A percentile compares a stretch with the other conserved stretches of the same genome.
phyloP scores from a whole-genome alignment of 2,329 filamentous ascomycete genomes.

The Pyrenophora seminiperda region DNA sequence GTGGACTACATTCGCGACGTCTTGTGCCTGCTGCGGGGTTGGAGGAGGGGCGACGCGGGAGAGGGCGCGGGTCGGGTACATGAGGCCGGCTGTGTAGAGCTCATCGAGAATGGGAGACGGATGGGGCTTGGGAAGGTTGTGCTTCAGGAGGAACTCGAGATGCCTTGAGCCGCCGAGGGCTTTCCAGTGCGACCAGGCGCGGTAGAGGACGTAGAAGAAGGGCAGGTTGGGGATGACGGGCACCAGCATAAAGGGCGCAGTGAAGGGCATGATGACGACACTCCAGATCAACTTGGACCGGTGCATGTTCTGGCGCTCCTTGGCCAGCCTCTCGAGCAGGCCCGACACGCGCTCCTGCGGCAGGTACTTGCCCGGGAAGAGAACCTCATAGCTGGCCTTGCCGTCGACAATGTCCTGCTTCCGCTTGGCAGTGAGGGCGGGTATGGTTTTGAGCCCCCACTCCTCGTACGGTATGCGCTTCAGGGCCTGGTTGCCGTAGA shows the following conservation, averaged over 20 bases:
- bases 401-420: slow-evolving; percentile 67
- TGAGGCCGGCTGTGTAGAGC: slow-evolving; percentile 66
- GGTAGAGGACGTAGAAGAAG: slow-evolving; percentile 93
- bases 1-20: slow-evolving; percentile 48
- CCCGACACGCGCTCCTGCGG: slow-evolving; percentile 65
- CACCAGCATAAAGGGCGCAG: slow-evolving; percentile 79
- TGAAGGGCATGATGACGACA: slow-evolving; percentile 64
- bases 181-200: slow-evolving; percentile 64
- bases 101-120: slow-evolving; percentile 74
- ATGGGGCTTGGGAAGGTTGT: slow-evolving; percentile 69
- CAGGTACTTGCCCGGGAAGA: slow-evolving; percentile 76
- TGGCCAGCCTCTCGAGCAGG: slow-evolving; percentile 73
- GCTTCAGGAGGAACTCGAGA: slow-evolving; percentile 77
- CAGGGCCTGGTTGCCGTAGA: slow-evolving; percentile 84
- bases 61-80: slow-evolving; percentile 50
- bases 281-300: slow-evolving; percentile 79
- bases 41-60: slow-evolving; percentile 48
- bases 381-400: slow-evolving; percentile 70
- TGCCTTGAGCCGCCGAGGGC: slow-evolving; percentile 85
- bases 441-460: slow-evolving; percentile 96
- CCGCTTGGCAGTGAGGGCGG: slow-evolving; percentile 72
- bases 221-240: slow-evolving; percentile 91
- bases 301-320: slow-evolving; percentile 80
- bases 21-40: slow-evolving; percentile 45
- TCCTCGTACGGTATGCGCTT: slow-evolving; percentile 92